Base-by-base conservation (phyloP, 2,329 filamentous ascomycete genomes). In the Pseudocercospora macadamiae region DNA sequence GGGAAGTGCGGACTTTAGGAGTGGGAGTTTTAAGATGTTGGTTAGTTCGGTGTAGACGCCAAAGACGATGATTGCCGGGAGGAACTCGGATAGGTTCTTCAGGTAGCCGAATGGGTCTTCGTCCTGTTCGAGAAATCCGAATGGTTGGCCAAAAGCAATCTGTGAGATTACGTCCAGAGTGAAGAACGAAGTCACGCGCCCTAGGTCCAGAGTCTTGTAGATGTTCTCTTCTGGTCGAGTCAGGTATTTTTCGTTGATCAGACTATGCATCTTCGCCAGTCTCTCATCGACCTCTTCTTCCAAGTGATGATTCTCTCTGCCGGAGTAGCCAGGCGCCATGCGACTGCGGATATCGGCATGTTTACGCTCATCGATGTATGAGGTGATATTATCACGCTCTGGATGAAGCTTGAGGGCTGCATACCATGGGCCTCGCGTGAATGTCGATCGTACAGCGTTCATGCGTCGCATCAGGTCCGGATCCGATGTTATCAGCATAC, bases 21-120 rank as follows among this genome's bases (percentile, higher is more conserved):
- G 25, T 0, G 76, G 75, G 0, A 77, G 71, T 12, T 73, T 74
- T 39, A 82, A 57, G 3, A 81, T 60, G 6, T 72, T 76, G 12
- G 75, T 71, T 0, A 82, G 52, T 62, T 74, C 75, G 0, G 79
- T 79, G 48, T 79, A 70, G 0, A 77, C 74, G 1, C 75, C 75
- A 3, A 78, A 77, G 2, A 79, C 64, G 53, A 79, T 77, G 14
- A 81, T 74, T n/a, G 75, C 73, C 0, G 79, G 78, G 0, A 82
- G 60, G 9, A 74, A 76, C 39, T 75, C 69, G 49, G 78, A 73
- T 0, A 77, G 75, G 5, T 78, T 78, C 52, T 73, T 67, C 51
- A 83, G 77, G 64, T 82, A 83, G 51, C 76, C 76, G 63, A 79
- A 80, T 0, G 79, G 73, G 59, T 84, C 82, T 3, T 72, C 68